These are phyloP conservation scores for Lepidopterella palustris DNA, from an alignment of 495 filamentous ascomycete genomes.

Conservation along the genomic window DNA sequence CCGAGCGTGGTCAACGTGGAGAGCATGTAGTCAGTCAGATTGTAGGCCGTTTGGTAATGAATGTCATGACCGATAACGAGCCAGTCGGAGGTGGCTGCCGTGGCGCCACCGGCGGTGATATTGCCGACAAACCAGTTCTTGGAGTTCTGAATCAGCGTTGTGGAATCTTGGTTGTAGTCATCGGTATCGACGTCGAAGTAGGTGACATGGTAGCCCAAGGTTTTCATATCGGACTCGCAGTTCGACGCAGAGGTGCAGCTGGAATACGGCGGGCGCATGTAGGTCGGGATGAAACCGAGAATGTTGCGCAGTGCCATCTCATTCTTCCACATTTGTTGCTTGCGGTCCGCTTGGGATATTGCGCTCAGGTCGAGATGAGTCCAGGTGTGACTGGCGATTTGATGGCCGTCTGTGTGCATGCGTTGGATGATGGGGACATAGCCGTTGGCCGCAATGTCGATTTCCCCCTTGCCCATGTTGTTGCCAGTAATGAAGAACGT, in stretches of 20 bases:
- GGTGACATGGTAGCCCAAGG: conserved; percentile 67
- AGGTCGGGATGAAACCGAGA: conserved; percentile 73
- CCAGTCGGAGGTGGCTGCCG: conserved; percentile 44
- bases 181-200: conserved; percentile 77
- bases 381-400: conserved; percentile 82
- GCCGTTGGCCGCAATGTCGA: conserved; percentile 53
- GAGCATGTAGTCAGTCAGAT: conserved; percentile 70
- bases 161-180: conserved; percentile 58
- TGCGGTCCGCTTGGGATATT: conserved; percentile 49
- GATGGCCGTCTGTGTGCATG: conserved; percentile 66
- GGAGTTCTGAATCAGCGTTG: conserved; percentile 56
- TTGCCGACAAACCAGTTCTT: conserved; percentile 62
- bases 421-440: conserved; percentile 60
- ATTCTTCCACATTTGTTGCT: conserved; percentile 66
- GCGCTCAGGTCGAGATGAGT: conserved; percentile 67
- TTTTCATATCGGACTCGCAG: conserved; percentile 55
- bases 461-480: conserved; percentile 65
- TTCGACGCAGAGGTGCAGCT: conserved; percentile 53
- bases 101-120: conserved; percentile 41
- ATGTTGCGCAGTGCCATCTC: conserved; percentile 76
- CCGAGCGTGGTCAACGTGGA: conserved; percentile 20
- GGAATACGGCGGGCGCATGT: conserved; percentile 80
- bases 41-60: conserved; percentile 67
- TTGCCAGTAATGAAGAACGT: conserved; percentile 78
- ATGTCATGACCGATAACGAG: conserved; percentile 76